A percentile compares a stretch with the other conserved stretches of the same genome.
Conservation (phyloP, 129 eudicot genomes). For the Chrysanthemum seticuspe region DNA sequence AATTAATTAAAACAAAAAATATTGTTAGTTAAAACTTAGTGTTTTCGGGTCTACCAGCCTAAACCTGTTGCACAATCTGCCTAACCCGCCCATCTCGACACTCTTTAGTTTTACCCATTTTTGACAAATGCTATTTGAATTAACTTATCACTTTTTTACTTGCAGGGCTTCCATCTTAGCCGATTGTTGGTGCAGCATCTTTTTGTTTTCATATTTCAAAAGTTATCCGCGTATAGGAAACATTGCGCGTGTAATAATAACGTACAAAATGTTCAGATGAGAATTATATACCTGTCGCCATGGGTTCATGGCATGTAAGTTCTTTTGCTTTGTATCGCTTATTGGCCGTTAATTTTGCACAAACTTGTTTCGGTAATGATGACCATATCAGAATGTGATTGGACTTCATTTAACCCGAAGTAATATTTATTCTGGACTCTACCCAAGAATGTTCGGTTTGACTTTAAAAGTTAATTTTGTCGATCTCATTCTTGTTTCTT, state of each 20-base stretch:
- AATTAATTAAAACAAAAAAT: too few species aligned
- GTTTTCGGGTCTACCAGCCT: too few species aligned
- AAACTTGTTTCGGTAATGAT: conserved; percentile 4
- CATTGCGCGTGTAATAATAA: conserved; percentile 27
- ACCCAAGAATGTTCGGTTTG: neutral
- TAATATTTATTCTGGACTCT: neutral
- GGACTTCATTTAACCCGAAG: neutral
- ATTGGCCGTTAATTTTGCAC: conserved; percentile 8
- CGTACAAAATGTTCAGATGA: conserved; percentile 21
- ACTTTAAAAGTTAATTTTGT: neutral
- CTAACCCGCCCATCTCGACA: neutral
- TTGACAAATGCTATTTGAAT: neutral
- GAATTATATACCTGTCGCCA: conserved; percentile 17
- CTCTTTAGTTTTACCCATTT: neutral
- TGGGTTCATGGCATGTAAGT: conserved; percentile 24
- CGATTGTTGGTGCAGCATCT: neutral
- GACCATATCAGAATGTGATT: neutral
- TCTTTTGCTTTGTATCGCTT: neutral
- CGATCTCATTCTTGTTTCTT: conserved; percentile 1
- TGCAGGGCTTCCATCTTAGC: conserved; percentile 26
- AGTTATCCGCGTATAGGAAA: conserved; percentile 4
- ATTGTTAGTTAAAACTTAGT: too few species aligned
- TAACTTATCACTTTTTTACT: neutral
- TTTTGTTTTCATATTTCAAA: conserved; percentile 20
- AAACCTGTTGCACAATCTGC: too few species aligned